These are phyloP conservation scores for Aquilaria malaccensis DNA, from an alignment of 345 rosid genomes.

Conservation along the genomic window DNA sequence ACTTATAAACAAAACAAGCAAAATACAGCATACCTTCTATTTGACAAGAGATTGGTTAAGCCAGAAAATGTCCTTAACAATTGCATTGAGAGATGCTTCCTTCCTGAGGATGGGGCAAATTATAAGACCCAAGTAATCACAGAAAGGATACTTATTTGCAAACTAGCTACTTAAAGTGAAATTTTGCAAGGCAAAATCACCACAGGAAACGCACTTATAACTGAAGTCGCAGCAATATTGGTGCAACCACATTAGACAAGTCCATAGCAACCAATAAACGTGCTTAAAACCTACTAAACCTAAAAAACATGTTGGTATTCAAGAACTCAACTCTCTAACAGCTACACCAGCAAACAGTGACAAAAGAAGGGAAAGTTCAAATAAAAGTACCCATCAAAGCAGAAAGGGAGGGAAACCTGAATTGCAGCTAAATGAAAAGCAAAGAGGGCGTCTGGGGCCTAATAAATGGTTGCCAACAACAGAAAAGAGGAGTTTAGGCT, in stretches of 20 bases:
- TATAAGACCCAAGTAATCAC: not conserved
- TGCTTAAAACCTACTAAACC: too few relatives aligned
- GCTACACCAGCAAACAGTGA: not conserved
- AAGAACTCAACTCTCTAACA: not conserved
- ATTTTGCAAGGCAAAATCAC: too few relatives aligned
- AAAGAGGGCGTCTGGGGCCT: slow-evolving; percentile 44
- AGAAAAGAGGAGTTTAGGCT: slow-evolving; percentile 56
- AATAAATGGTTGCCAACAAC: slow-evolving; percentile 41
- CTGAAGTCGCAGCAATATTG: too few relatives aligned
- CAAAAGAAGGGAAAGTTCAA: not conserved
- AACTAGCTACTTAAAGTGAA: too few relatives aligned
- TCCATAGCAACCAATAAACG: too few relatives aligned
- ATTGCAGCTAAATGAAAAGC: slow-evolving; percentile 31
- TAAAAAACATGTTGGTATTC: not conserved
- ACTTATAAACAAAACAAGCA: too few relatives aligned
- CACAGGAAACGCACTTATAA: too few relatives aligned
- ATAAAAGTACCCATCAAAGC: not conserved
- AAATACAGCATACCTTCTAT: slow-evolving; percentile 46
- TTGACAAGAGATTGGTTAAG: slow-evolving; percentile 59
- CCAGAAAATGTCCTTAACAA: slow-evolving; percentile 53
- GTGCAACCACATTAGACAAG: too few relatives aligned
- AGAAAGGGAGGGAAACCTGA: slow-evolving; percentile 29
- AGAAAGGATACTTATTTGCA: too few relatives aligned
- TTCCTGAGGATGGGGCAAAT: slow-evolving; percentile 31
- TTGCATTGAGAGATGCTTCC: slow-evolving; percentile 54